Evolutionary conservation across 2,329 filamentous ascomycete genomes (phyloP).

Genomic region (Stagonosporopsis tanaceti): DNA sequence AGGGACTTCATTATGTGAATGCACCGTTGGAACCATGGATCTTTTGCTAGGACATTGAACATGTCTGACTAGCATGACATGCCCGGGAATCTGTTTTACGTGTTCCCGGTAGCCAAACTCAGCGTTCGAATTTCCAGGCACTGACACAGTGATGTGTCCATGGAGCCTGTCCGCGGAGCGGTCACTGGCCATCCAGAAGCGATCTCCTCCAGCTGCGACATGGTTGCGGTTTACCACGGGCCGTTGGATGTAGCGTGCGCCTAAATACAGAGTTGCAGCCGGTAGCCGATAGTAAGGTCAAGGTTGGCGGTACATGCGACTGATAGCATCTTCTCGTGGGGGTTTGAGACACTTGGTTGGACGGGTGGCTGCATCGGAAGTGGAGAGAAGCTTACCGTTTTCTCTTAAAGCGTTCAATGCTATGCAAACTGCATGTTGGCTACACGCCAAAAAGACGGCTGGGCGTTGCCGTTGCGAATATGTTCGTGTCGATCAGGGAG

Average conservation of each 20-base stretch:
- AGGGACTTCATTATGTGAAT: background rate
- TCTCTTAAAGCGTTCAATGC: constrained; percentile 1
- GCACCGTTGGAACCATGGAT: too few relatives aligned
- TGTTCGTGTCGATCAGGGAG: background rate
- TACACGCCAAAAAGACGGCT: background rate
- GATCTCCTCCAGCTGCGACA: background rate
- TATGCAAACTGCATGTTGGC: constrained; percentile 1
- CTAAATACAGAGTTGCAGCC: background rate
- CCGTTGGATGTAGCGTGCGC: background rate
- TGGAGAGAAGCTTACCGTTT: constrained; percentile 10
- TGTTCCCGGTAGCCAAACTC: too few relatives aligned
- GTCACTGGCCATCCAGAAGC: background rate
- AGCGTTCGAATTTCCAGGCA: too few relatives aligned
- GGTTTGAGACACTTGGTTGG: constrained; percentile 4
- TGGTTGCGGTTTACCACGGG: background rate
- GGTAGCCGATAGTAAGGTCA: background rate
- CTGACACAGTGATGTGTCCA: background rate
- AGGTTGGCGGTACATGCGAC: background rate
- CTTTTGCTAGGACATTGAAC: background rate
- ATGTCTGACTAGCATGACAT: background rate
- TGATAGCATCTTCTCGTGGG: background rate
- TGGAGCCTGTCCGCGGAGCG: background rate
- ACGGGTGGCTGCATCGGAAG: constrained; percentile 15
- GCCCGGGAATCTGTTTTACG: background rate
- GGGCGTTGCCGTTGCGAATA: background rate